Base-by-base conservation (phyloP, 2,329 filamentous ascomycete genomes). In the Hypoxylon sp. region DNA sequence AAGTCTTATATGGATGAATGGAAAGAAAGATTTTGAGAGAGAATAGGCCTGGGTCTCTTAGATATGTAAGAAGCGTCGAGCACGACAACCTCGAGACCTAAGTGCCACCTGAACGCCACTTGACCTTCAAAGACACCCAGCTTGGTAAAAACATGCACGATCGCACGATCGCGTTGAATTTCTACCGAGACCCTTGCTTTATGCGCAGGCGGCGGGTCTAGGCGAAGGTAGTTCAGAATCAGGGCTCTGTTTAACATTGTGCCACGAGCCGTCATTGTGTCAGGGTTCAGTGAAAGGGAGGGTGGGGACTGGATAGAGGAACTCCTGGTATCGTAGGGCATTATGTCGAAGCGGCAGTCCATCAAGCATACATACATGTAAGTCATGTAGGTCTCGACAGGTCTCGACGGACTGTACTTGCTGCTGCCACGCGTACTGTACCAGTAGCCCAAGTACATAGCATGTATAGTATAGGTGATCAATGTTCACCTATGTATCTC, bases 31-130 rank as follows among this genome's bases (percentile, higher is more conserved):
- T 43, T 43, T 56, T n/a, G 36, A 52, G 53, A 50, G 57, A 62
- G 28, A 30, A 30, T 5, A 62, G 38, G 21, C 14, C 28, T 30
- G 28, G 28, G 7, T 19, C 23, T 48, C 49, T 50, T 59, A 63
- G 62, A 68, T 65, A n/a, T n/a, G n/a, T n/a, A 68, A 70, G 59
- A 46, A 32, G 32, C 43, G 43, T 45, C 49, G 21, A 63, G 48
- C 41, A 51, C 45, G 30, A 61, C 36, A 36, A 53, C n/a, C 36
- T 61, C 30, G 17, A 59, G 21, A 65, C 34, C 28, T n/a, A 55
- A 30, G 34, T 56, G 38, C 23, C 13, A 57, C 32, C 21, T 50
- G 17, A 57, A 57, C 60, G 43, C 67, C 53, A 65, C 60, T 62
- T 67, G 48, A 67, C 43, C 43, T 28, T 21, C 36, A 56, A 14